These are phyloP conservation scores for Macrophomina phaseolina DNA, from an alignment of 2,329 filamentous ascomycete genomes.

Conservation along the genomic window DNA sequence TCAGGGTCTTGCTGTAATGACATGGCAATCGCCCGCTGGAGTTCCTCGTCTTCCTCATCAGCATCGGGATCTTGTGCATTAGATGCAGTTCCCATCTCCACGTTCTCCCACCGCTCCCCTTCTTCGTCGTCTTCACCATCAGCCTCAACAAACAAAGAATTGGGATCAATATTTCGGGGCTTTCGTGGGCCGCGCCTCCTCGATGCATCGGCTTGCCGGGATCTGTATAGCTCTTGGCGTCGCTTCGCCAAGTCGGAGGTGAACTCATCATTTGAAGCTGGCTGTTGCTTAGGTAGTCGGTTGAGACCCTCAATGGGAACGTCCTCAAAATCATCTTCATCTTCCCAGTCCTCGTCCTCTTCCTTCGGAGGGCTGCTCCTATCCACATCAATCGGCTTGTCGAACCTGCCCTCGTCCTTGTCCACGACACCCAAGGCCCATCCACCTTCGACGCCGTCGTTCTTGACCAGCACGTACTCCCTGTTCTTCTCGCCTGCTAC, in stretches of 20 bases:
- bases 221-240: constrained; percentile 55
- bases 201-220: constrained; percentile 32
- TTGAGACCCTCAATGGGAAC: constrained; percentile 91
- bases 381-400: constrained; percentile 94
- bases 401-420: constrained; percentile 77
- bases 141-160: constrained; percentile 39
- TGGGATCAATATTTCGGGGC: constrained; percentile 26
- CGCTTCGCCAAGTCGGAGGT: constrained; percentile 48
- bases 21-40: constrained; percentile 81
- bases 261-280: constrained; percentile 44
- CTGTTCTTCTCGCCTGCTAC: constrained; percentile 85
- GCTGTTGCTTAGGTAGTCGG: constrained; percentile 69
- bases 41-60: constrained; percentile 73
- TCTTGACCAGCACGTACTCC: constrained; percentile 96
- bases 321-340: constrained; percentile 87
- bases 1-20: constrained; percentile 68
- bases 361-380: constrained; percentile 56
- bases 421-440: constrained; percentile 95
- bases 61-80: constrained; percentile 60
- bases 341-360: constrained; percentile 66
- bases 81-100: constrained; percentile 39
- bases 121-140: constrained; percentile 44
- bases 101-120: constrained; percentile 45
- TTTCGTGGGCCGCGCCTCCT: constrained; percentile 33
- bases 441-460: constrained; percentile 91